A percentile compares a stretch with the other conserved stretches of the same genome.
phyloP scores from a whole-genome alignment of 106 monocot genomes.

The Amphibolis antarctica region DNA sequence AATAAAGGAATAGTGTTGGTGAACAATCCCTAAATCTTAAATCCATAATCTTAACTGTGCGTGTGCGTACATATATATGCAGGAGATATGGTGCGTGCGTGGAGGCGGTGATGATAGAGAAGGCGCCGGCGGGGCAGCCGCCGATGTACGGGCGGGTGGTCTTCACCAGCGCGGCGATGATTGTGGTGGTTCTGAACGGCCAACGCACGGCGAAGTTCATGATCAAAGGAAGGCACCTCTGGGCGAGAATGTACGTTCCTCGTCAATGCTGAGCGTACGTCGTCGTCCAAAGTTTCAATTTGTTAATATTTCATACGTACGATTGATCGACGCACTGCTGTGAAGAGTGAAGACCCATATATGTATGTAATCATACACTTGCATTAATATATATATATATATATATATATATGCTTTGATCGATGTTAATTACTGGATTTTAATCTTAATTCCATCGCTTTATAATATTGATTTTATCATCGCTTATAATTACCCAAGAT shows the following conservation, averaged over 20 bases:
- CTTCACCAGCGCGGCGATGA: constrained; percentile 12
- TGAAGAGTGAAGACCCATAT: too few species aligned
- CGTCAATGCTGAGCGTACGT: neutral
- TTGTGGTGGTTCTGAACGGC: constrained; percentile 13
- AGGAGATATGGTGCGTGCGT: constrained; percentile 18
- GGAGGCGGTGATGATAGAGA: constrained; percentile 19
- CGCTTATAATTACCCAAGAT: too few species aligned
- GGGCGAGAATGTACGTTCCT: constrained; percentile 21
- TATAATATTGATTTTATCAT: too few species aligned
- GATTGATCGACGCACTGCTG: too few species aligned
- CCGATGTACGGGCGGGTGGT: constrained; percentile 23
- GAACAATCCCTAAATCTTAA: neutral
- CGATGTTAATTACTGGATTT: too few species aligned
- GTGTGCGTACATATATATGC: neutral
- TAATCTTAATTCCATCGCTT: too few species aligned
- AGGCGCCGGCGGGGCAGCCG: neutral
- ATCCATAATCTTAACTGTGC: neutral
- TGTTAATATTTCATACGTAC: too few species aligned
- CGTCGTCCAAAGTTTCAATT: too few species aligned
- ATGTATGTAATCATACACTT: too few species aligned
- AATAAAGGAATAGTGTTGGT: too few species aligned
- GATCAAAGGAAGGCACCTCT: constrained; percentile 22
- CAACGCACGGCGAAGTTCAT: constrained; percentile 15
- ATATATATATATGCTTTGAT: too few species aligned
- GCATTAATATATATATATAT: too few species aligned